Percentiles rank a stretch among this genome's conserved stretches.
Evolutionary conservation across 176 grass and related monocot species (phyloP).

Genomic region (Otatea glauca): DNA sequence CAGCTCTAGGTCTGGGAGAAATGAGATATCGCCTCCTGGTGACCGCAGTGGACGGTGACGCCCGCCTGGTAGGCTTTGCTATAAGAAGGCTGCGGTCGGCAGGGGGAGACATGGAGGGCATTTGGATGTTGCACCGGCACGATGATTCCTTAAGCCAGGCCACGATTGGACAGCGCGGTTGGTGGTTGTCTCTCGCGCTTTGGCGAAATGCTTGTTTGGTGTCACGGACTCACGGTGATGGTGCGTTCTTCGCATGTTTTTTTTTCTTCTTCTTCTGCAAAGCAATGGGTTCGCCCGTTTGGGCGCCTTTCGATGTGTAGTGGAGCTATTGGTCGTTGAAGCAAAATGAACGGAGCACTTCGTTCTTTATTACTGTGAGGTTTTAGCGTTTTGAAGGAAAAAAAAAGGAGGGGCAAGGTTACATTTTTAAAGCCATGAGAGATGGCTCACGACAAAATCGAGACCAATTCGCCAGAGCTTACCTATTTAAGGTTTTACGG

Average conservation of each 20-base stretch:
- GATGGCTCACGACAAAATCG: too few species aligned
- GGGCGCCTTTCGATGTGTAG: not conserved
- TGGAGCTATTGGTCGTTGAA: constrained; percentile 4
- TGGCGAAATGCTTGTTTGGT: constrained; percentile 10
- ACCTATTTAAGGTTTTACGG: too few species aligned
- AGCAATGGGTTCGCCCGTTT: not conserved
- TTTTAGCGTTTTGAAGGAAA: not conserved
- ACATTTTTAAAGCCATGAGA: too few species aligned
- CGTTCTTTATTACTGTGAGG: too few species aligned
- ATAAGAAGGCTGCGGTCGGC: not conserved
- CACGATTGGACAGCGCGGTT: not conserved
- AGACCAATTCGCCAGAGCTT: too few species aligned
- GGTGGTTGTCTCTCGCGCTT: not conserved
- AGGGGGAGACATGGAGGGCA: not conserved
- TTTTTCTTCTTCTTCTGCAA: not conserved
- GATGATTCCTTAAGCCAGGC: not conserved
- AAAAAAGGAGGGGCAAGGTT: too few species aligned
- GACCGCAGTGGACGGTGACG: constrained; percentile 27
- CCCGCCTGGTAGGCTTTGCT: not conserved
- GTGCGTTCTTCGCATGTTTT: constrained; percentile 3
- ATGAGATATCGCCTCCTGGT: not conserved
- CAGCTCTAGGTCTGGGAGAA: too few species aligned
- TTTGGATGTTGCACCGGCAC: constrained; percentile 5
- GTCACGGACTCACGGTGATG: constrained; percentile 23
- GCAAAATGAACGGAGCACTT: not conserved